These are phyloP conservation scores for Rhizopogon salebrosus DNA, from an alignment of 768 basidiomycete genomes.

Conservation along the genomic window DNA sequence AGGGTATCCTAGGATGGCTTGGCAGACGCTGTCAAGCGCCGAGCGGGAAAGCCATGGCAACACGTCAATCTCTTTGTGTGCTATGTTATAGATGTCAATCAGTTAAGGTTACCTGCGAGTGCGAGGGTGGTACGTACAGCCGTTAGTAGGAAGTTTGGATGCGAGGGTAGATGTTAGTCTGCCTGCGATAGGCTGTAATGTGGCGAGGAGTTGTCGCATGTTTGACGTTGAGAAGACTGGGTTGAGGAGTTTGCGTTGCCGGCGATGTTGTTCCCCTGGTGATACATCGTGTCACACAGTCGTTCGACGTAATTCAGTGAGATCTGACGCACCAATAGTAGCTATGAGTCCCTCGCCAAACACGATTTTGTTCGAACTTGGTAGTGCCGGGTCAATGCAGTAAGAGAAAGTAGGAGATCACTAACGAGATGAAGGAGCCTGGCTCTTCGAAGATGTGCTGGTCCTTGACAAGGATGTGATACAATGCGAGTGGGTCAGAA, in stretches of 20 bases:
- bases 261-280: conserved; percentile 37
- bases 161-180: conserved; percentile 15
- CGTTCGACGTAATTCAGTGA: no score
- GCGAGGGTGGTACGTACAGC: conserved; percentile 19
- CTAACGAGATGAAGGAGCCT: conserved; percentile 38
- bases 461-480: conserved; percentile 44
- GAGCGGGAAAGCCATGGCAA: conserved; percentile 33
- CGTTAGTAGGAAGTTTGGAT: conserved; percentile 15
- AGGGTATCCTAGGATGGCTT: conserved; percentile 39
- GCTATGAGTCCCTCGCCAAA: neutral
- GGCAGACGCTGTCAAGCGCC: conserved; percentile 48
- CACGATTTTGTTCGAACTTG: neutral
- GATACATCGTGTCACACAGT: no score
- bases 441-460: conserved; percentile 46
- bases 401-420: neutral
- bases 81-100: no score
- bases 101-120: neutral
- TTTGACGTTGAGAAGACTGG: conserved; percentile 38
- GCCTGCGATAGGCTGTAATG: conserved; percentile 29
- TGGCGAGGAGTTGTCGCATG: conserved; percentile 28
- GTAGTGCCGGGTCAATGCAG: neutral
- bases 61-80: conserved; percentile 20
- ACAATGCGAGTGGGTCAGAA: conserved; percentile 42
- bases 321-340: neutral
- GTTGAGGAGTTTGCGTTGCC: conserved; percentile 39